Evolutionary conservation across 1,284 basidiomycete species (phyloP).

Genomic region (Sanguinoderma infundibulare): DNA sequence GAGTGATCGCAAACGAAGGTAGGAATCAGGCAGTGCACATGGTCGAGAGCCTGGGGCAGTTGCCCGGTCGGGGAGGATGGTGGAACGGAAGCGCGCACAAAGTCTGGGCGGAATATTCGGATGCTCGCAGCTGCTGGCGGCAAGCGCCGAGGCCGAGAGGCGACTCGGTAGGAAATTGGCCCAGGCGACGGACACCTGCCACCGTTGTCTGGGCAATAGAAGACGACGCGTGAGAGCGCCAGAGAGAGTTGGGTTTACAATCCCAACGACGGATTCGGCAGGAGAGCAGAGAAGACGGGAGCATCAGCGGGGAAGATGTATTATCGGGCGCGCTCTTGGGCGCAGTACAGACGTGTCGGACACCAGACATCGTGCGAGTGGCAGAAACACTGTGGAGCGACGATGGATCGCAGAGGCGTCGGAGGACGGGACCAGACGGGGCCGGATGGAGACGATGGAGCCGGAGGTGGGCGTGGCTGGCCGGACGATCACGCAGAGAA

Average conservation of each 20-base stretch:
- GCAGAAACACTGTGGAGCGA: too few species aligned
- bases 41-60: background rate
- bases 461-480: background rate
- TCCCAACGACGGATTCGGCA: slow-evolving; percentile 11
- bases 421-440: too few species aligned
- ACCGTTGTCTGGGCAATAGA: slow-evolving; percentile 27
- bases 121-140: too few species aligned
- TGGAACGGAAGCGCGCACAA: slow-evolving; percentile 15
- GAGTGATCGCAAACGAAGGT: slow-evolving; percentile 1
- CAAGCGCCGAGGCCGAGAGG: too few species aligned
- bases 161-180: too few species aligned
- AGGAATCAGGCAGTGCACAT: slow-evolving; percentile 12
- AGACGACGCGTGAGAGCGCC: slow-evolving; percentile 15
- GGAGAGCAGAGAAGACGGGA: slow-evolving; percentile 18
- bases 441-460: background rate
- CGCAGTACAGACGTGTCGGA: too few species aligned
- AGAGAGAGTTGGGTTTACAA: slow-evolving; percentile 10
- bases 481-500: slow-evolving; percentile 20
- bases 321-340: slow-evolving; percentile 2
- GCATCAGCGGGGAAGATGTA: slow-evolving; percentile 24
- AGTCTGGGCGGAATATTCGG: slow-evolving; percentile 13
- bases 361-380: too few species aligned
- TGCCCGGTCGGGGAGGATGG: slow-evolving; percentile 2
- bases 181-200: too few species aligned
- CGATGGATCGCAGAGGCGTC: too few species aligned